phyloP scores from a whole-genome alignment of 2,329 filamentous ascomycete species.

The Fusarium xylarioides region DNA sequence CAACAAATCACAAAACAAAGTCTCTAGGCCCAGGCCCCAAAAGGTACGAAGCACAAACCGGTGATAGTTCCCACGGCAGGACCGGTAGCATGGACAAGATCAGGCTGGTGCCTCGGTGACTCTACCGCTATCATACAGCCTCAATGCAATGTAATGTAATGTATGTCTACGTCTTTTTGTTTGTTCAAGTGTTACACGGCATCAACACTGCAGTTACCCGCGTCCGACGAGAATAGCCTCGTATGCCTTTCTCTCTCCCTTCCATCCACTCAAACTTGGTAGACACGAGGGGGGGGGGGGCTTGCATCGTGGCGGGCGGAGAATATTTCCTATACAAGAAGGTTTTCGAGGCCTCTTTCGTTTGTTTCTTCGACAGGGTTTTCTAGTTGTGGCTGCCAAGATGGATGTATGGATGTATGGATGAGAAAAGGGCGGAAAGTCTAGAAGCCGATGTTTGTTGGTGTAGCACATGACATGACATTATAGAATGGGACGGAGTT shows the following conservation, averaged over 20 bases:
- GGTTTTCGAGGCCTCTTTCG: slow-evolving; percentile 2
- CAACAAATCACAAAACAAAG: slow-evolving; percentile 1
- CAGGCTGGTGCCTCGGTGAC: slow-evolving; percentile 35
- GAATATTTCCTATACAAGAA: slow-evolving; percentile 4
- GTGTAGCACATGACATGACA: slow-evolving; percentile 5
- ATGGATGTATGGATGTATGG: background rate
- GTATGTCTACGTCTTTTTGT: background rate
- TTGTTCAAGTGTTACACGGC: slow-evolving; percentile 39
- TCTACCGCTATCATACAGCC: slow-evolving; percentile 1
- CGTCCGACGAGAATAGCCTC: slow-evolving; percentile 49
- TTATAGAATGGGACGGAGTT: background rate
- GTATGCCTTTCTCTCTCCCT: slow-evolving; percentile 40
- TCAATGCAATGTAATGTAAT: background rate
- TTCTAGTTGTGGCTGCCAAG: slow-evolving; percentile 14
- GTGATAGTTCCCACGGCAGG: slow-evolving; percentile 34
- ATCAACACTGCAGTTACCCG: slow-evolving; percentile 43
- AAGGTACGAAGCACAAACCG: slow-evolving; percentile 29
- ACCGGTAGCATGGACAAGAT: slow-evolving; percentile 39
- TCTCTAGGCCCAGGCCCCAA: background rate
- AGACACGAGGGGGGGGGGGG: slow-evolving; percentile 13
- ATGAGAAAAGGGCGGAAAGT: background rate
- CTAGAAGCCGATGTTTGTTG: background rate
- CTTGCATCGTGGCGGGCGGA: slow-evolving; percentile 19
- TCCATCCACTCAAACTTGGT: background rate
- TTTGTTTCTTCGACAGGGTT: background rate